phyloP scores from a whole-genome alignment of 257 asterid species.

The Coffea eugenioides region DNA sequence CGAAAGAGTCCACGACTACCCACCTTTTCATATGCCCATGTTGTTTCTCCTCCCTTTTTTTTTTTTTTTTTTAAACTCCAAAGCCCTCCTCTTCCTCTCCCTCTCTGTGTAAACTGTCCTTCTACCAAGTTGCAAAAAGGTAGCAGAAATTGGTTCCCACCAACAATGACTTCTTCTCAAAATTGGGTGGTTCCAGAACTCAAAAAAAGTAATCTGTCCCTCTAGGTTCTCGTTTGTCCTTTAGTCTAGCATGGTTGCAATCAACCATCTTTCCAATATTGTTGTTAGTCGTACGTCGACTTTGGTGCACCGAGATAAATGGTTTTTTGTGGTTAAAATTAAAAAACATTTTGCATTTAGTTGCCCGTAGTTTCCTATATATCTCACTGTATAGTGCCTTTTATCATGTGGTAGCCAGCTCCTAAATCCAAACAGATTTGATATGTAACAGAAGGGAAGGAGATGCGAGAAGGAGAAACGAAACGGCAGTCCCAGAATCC shows the following conservation, averaged over 20 bases:
- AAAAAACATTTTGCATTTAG: not conserved
- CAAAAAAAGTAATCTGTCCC: not conserved
- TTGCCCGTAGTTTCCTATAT: too few species aligned
- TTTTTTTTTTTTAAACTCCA: too few species aligned
- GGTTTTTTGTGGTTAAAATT: not conserved
- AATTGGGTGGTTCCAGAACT: constrained; percentile 6
- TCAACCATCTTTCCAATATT: not conserved
- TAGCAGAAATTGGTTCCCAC: constrained; percentile 15
- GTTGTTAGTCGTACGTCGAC: not conserved
- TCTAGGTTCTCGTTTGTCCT: not conserved
- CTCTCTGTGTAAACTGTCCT: constrained; percentile 1
- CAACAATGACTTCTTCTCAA: not conserved
- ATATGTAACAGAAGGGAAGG: too few species aligned
- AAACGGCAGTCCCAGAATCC: too few species aligned
- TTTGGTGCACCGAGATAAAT: not conserved
- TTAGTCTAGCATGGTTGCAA: not conserved
- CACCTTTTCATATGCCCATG: constrained; percentile 31
- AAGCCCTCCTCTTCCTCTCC: not conserved
- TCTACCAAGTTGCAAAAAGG: constrained; percentile 10
- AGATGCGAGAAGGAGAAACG: too few species aligned
- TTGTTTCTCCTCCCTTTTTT: not conserved
- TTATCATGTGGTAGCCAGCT: too few species aligned
- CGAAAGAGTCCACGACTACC: constrained; percentile 76
- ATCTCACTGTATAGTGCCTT: too few species aligned
- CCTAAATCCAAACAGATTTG: too few species aligned